Percentiles rank a stretch among this genome's conserved stretches.
phyloP scores from a whole-genome alignment of 2,329 filamentous ascomycete species.

The Cordyceps militaris region DNA sequence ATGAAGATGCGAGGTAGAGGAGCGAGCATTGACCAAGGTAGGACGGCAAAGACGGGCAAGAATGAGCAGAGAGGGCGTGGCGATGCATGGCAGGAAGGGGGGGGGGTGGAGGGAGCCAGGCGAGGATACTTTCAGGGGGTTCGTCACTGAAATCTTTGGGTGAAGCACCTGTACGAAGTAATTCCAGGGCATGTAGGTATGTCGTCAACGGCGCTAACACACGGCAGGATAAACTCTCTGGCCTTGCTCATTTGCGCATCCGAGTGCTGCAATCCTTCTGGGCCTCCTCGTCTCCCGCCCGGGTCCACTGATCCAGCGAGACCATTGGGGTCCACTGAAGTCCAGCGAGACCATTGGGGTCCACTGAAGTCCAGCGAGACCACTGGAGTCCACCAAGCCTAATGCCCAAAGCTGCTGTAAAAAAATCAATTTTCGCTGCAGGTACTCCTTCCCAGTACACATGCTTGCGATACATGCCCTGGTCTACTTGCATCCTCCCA shows the following conservation, averaged over 20 bases:
- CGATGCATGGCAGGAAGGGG: not conserved
- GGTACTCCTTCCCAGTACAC: no score
- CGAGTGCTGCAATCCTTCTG: no score
- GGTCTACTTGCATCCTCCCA: not conserved
- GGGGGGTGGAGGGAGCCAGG: not conserved
- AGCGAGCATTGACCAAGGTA: not conserved
- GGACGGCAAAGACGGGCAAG: not conserved
- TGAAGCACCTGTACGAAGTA: no score
- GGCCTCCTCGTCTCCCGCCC: no score
- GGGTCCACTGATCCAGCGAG: no score
- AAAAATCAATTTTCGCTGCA: no score
- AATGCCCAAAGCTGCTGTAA: not conserved
- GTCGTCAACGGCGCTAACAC: no score
- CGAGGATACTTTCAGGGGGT: not conserved
- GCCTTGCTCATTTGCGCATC: no score
- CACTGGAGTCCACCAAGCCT: not conserved
- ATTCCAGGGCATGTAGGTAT: no score
- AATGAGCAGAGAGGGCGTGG: not conserved
- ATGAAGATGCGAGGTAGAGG: not conserved
- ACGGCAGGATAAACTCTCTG: no score
- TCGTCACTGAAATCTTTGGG: not conserved
- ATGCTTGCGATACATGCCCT: no score
- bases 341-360: not conserved
- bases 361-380: not conserved
- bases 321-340: not conserved